A percentile compares a stretch with the other conserved stretches of the same genome.
Conservation (phyloP, 139 green algal genomes). For the Chlorella sorokiniana region DNA sequence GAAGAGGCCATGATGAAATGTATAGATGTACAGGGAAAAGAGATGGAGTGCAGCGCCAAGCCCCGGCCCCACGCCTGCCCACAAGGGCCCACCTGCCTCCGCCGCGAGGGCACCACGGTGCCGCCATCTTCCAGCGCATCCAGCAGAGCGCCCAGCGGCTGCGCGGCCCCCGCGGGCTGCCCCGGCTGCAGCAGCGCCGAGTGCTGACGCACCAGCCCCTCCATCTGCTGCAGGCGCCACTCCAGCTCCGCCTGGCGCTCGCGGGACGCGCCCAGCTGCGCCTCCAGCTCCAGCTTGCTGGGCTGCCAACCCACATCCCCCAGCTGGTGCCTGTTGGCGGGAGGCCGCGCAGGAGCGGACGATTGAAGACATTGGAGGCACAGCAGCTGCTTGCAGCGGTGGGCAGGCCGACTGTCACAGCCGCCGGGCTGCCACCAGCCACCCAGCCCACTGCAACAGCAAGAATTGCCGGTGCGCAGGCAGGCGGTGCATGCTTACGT, state of each 20-base stretch:
- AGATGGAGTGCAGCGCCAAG: no score
- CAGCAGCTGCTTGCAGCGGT: background rate
- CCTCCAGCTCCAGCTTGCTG: conserved; percentile 50
- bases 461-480: background rate
- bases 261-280: conserved; percentile 33
- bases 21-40: no score
- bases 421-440: background rate
- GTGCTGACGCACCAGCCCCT: conserved; percentile 15
- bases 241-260: conserved; percentile 40
- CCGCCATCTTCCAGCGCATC: background rate
- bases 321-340: conserved; percentile 24
- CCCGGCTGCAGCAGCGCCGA: background rate
- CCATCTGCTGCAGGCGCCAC: conserved; percentile 40
- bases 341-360: background rate
- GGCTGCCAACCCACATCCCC: conserved; percentile 39
- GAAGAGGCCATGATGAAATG: background rate
- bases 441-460: background rate
- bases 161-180: no score
- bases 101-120: background rate
- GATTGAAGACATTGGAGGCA: background rate
- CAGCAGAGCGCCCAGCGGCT: conserved; percentile 19
- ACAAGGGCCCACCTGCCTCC: background rate
- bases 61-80: background rate
- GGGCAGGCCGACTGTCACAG: background rate
- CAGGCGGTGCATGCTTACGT: background rate